Evolutionary conservation across 352 stramenopile species (phyloP).

Genomic region (Pythium graminicola): DNA sequence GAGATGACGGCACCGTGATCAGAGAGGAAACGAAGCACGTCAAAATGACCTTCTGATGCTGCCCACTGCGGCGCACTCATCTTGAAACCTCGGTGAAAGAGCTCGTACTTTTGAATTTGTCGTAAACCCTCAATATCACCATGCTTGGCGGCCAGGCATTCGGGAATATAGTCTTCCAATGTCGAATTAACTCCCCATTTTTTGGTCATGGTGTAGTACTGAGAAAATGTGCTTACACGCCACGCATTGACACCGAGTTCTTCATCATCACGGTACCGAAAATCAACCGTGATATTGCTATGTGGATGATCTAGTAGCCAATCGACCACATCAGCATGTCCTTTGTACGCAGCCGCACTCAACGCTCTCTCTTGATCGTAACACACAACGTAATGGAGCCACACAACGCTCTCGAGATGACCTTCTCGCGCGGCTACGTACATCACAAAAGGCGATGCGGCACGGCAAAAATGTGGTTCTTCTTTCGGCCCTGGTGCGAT

Average conservation of each 20-base stretch:
- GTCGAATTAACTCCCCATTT: background rate
- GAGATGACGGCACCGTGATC: background rate
- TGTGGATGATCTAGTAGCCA: background rate
- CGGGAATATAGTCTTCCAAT: background rate
- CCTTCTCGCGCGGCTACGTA: background rate
- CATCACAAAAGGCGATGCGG: background rate
- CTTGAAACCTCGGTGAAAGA: background rate
- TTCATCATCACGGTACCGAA: background rate
- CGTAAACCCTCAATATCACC: background rate
- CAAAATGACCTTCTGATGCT: background rate
- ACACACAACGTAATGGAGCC: background rate
- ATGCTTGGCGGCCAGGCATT: background rate
- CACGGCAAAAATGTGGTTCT: background rate
- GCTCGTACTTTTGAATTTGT: background rate
- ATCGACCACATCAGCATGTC: background rate
- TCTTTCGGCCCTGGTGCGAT: background rate
- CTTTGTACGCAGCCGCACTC: background rate
- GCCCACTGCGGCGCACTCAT: background rate
- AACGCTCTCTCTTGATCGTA: background rate
- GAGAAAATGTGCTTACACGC: background rate
- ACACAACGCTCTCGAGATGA: background rate
- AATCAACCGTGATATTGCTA: background rate
- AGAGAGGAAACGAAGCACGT: background rate
- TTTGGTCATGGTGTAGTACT: background rate
- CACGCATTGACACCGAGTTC: background rate